These are phyloP conservation scores for Zygoascus hellenicus DNA, from an alignment of 1,139 yeast genomes.

Conservation along the genomic window DNA sequence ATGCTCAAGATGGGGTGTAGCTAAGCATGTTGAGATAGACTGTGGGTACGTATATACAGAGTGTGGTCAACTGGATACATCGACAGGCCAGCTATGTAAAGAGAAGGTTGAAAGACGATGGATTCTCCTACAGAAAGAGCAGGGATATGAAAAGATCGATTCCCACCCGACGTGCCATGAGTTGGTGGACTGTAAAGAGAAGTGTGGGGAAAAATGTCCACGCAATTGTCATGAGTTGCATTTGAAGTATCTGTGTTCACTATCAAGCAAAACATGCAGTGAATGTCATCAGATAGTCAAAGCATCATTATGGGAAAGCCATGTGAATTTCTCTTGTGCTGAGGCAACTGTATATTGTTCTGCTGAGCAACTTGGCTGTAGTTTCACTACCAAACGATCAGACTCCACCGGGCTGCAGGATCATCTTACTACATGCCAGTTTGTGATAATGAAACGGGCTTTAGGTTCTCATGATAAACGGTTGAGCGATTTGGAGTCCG, in stretches of 20 bases:
- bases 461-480: slow-evolving; percentile 32
- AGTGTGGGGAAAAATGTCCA: slow-evolving; percentile 20
- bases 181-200: slow-evolving; percentile 16
- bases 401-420: slow-evolving; percentile 18
- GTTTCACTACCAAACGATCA: slow-evolving; percentile 37
- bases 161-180: slow-evolving; percentile 12
- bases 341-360: slow-evolving; percentile 34
- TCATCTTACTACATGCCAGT: slow-evolving; percentile 36
- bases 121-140: not conserved
- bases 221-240: slow-evolving; percentile 17
- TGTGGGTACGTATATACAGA: slow-evolving; percentile 50
- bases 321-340: slow-evolving; percentile 31
- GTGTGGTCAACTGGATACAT: slow-evolving; percentile 28
- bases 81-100: slow-evolving; percentile 11
- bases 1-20: slow-evolving; percentile 57
- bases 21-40: slow-evolving; percentile 44
- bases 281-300: slow-evolving; percentile 39
- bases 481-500: slow-evolving; percentile 32
- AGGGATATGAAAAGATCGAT: no score
- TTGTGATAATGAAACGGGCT: slow-evolving; percentile 33
- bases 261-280: slow-evolving; percentile 33
- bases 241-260: slow-evolving; percentile 16
- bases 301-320: slow-evolving; percentile 19
- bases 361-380: slow-evolving; percentile 37
- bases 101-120: slow-evolving; percentile 22